Evolutionary conservation across 257 asterid species (phyloP).

Genomic region (Solanum sitiens): DNA sequence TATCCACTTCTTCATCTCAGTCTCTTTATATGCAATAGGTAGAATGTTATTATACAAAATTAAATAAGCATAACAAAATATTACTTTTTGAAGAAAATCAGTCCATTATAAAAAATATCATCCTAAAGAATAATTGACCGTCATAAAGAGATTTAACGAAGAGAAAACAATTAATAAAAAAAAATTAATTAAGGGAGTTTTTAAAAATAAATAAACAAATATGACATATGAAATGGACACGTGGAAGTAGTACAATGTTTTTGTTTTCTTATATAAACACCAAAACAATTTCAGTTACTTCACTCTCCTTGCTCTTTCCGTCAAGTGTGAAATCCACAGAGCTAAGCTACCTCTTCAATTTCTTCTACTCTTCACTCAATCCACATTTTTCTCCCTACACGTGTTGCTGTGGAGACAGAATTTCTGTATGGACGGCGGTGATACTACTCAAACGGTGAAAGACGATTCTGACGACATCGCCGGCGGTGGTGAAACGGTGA

Average conservation of each 20-base stretch:
- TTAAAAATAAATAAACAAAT: no score
- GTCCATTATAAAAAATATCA: background rate
- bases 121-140: no score
- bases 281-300: no score
- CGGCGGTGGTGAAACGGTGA: conserved; percentile 19
- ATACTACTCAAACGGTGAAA: background rate
- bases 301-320: background rate
- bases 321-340: background rate
- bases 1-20: no score
- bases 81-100: background rate
- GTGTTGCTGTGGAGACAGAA: background rate
- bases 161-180: no score
- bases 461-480: background rate
- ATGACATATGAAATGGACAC: no score
- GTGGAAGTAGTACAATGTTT: no score
- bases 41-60: background rate
- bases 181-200: no score
- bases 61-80: no score
- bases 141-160: no score
- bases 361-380: background rate
- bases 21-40: no score
- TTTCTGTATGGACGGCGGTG: conserved; percentile 34
- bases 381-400: background rate
- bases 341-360: background rate
- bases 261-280: no score